These are phyloP conservation scores for Saitozyma sp. DNA, from an alignment of 768 basidiomycete genomes.

Conservation along the genomic window DNA sequence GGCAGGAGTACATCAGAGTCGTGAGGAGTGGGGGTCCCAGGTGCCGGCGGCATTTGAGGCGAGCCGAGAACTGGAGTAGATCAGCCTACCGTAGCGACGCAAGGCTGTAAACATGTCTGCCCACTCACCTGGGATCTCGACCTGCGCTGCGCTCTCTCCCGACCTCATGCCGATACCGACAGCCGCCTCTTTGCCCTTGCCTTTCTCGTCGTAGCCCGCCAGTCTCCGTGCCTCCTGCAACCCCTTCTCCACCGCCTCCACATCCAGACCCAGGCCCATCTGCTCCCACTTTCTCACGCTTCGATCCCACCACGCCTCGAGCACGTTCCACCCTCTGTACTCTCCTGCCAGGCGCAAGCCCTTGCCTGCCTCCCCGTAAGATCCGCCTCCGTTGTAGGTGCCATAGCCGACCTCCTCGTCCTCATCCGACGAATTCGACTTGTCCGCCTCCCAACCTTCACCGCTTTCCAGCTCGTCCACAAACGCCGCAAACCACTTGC, in stretches of 20 bases:
- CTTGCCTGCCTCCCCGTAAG: constrained; percentile 68
- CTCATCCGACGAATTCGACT: constrained; percentile 41
- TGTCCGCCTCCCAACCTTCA: constrained; percentile 80
- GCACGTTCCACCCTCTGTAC: constrained; percentile 86
- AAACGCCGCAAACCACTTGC: constrained; percentile 85
- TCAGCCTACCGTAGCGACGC: neutral
- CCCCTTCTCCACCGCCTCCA: constrained; percentile 46
- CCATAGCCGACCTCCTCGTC: constrained; percentile 53
- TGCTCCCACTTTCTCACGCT: constrained; percentile 85
- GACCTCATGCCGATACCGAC: constrained; percentile 43
- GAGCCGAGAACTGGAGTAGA: constrained; percentile 34
- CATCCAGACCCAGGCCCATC: constrained; percentile 67
- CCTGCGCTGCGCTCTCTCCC: constrained; percentile 42
- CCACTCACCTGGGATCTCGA: constrained; percentile 50
- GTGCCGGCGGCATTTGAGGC: constrained; percentile 32
- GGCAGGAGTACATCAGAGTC: constrained; percentile 45
- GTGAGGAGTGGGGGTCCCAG: constrained; percentile 36
- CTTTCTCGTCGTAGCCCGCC: constrained; percentile 29
- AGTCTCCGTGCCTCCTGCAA: constrained; percentile 40
- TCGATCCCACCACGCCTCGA: constrained; percentile 90
- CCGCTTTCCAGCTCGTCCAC: constrained; percentile 89
- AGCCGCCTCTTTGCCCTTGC: constrained; percentile 22
- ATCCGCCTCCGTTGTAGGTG: constrained; percentile 55
- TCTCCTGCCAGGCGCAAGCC: constrained; percentile 77
- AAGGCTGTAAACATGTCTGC: neutral